Conservation (phyloP, 1,139 yeast genomes). For the Scheffersomyces lignicola region DNA sequence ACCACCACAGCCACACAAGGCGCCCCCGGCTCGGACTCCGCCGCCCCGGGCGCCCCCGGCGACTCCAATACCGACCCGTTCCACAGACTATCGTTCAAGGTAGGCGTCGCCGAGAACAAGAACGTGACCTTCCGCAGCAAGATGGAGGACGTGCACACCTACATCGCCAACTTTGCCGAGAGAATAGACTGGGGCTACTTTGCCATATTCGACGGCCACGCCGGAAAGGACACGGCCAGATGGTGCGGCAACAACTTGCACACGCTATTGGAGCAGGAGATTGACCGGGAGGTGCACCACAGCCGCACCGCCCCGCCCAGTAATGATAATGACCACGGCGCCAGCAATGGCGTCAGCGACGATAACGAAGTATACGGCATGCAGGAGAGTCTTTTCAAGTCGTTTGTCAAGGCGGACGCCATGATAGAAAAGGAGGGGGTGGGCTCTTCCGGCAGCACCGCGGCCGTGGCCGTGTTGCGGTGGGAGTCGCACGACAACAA, state of each 20-base stretch:
- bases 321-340: constrained; percentile 13
- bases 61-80: constrained; percentile 31
- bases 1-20: constrained; percentile 5
- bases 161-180: constrained; percentile 89
- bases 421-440: constrained; percentile 58
- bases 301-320: constrained; percentile 5
- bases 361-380: constrained; percentile 28
- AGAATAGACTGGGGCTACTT: constrained; percentile 91
- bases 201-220: constrained; percentile 97
- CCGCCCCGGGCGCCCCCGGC: constrained; percentile 4
- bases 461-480: constrained; percentile 87
- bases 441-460: constrained; percentile 88
- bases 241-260: constrained; percentile 95
- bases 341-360: constrained; percentile 15
- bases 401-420: constrained; percentile 75
- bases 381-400: constrained; percentile 54
- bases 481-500: constrained; percentile 65
- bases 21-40: constrained; percentile 7
- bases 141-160: constrained; percentile 97
- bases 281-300: constrained; percentile 20
- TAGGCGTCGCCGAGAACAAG: constrained; percentile 89
- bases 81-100: constrained; percentile 61
- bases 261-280: constrained; percentile 55
- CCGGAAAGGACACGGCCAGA: constrained; percentile 89
- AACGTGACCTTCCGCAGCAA: constrained; percentile 78